These are phyloP conservation scores for Mariannaea elegans DNA, from an alignment of 2,329 filamentous ascomycete genomes.

Conservation along the genomic window DNA sequence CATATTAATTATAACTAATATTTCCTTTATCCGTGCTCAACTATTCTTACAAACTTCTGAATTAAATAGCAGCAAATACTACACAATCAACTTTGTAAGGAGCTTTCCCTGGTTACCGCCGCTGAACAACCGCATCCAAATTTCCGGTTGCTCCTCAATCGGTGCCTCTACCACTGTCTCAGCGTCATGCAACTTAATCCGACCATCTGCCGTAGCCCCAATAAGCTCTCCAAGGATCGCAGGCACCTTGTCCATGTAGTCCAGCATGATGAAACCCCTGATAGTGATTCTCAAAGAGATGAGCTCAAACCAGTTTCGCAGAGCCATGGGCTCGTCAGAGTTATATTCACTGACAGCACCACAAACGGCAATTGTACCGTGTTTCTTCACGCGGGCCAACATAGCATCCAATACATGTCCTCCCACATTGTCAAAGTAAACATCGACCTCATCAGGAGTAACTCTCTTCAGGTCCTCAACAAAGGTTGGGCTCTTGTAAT, in stretches of 20 bases:
- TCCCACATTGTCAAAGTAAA: slow-evolving; percentile 44
- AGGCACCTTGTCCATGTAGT: slow-evolving; percentile 42
- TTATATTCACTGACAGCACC: slow-evolving; percentile 40
- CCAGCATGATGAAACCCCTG: slow-evolving; percentile 42
- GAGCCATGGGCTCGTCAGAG: slow-evolving; percentile 39
- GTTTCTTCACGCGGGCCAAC: slow-evolving; percentile 41
- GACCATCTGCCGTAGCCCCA: slow-evolving; percentile 39
- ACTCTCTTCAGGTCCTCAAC: slow-evolving; percentile 37
- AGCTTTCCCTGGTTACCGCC: slow-evolving; percentile 42
- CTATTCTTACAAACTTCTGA: no score
- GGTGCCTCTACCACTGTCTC: slow-evolving; percentile 39
- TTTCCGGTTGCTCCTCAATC: slow-evolving; percentile 40
- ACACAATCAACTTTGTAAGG: slow-evolving; percentile 39
- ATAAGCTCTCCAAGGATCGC: slow-evolving; percentile 39
- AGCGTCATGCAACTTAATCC: slow-evolving; percentile 35
- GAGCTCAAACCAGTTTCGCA: slow-evolving; percentile 42
- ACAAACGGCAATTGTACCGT: slow-evolving; percentile 39
- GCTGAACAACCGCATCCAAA: slow-evolving; percentile 40
- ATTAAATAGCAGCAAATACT: no score
- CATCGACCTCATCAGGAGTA: slow-evolving; percentile 40
- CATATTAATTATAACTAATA: no score
- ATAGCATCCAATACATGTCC: slow-evolving; percentile 39
- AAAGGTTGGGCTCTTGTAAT: slow-evolving; percentile 44
- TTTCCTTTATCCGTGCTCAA: no score
- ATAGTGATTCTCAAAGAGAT: slow-evolving; percentile 39